A percentile compares a stretch with the other conserved stretches of the same genome.
Conservation (phyloP, 2,329 filamentous ascomycete species). For the Fusarium graminum region DNA sequence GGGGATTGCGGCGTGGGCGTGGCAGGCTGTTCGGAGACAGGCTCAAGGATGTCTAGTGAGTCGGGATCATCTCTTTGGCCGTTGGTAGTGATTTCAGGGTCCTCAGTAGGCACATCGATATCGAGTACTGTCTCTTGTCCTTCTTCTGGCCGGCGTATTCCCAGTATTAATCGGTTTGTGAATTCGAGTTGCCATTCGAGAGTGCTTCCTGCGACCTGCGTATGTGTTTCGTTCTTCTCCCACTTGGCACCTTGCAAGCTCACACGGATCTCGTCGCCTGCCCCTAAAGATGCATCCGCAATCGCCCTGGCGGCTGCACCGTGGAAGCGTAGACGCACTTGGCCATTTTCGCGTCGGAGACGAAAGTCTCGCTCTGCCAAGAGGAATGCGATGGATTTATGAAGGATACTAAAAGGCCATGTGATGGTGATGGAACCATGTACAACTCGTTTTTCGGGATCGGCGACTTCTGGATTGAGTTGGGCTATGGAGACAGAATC, state of each 20-base stretch:
- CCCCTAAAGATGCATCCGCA: slow-evolving; percentile 75
- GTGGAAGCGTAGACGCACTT: slow-evolving; percentile 82
- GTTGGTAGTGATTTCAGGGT: slow-evolving; percentile 36
- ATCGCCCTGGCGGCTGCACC: slow-evolving; percentile 78
- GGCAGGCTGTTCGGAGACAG: slow-evolving; percentile 31
- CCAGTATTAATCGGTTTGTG: slow-evolving; percentile 62
- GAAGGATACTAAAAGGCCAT: slow-evolving; percentile 91
- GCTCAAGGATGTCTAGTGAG: slow-evolving; percentile 13
- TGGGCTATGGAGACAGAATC: slow-evolving; percentile 67
- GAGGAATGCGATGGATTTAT: slow-evolving; percentile 79
- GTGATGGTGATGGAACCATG: slow-evolving; percentile 84
- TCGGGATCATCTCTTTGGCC: slow-evolving; percentile 28
- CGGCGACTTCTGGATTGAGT: slow-evolving; percentile 62
- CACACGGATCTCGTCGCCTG: slow-evolving; percentile 81
- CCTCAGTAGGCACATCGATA: slow-evolving; percentile 58
- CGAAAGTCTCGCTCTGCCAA: slow-evolving; percentile 88
- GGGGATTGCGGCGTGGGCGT: slow-evolving; percentile 38
- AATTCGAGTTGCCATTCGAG: slow-evolving; percentile 72
- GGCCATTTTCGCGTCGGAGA: slow-evolving; percentile 79
- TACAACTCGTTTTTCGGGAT: slow-evolving; percentile 62
- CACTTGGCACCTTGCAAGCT: slow-evolving; percentile 77
- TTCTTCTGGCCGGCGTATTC: slow-evolving; percentile 59
- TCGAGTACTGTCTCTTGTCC: slow-evolving; percentile 64
- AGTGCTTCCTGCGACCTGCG: slow-evolving; percentile 63
- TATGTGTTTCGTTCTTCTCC: slow-evolving; percentile 64